Conservation (phyloP, 768 basidiomycete species). For the Tulasnella sp. region DNA sequence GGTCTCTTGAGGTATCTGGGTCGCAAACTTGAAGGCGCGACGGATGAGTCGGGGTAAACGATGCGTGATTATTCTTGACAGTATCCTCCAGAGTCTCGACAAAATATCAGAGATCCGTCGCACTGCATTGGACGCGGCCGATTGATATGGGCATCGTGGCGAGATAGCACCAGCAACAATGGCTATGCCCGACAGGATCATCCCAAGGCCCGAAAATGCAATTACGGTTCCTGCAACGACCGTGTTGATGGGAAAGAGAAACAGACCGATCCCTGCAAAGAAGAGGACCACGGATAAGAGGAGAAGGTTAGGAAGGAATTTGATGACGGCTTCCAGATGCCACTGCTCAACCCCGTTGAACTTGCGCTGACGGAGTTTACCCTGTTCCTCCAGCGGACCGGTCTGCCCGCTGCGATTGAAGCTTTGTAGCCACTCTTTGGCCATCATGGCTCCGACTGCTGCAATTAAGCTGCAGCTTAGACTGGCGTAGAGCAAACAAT, state of each 20-base stretch:
- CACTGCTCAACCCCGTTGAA: slow-evolving; percentile 11
- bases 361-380: neutral
- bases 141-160: neutral
- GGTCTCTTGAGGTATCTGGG: too few relatives aligned
- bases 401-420: slow-evolving; percentile 1
- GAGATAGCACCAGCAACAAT: neutral
- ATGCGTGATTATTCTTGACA: too few relatives aligned
- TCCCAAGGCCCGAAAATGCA: too few relatives aligned
- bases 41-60: too few relatives aligned
- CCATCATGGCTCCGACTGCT: too few relatives aligned
- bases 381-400: neutral
- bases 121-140: neutral
- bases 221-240: neutral
- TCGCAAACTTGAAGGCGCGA: too few relatives aligned
- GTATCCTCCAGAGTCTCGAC: too few relatives aligned
- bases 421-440: slow-evolving; percentile 18
- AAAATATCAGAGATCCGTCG: too few relatives aligned
- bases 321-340: neutral
- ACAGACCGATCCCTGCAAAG: neutral
- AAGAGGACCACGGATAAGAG: slow-evolving; percentile 4
- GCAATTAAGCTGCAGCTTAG: too few relatives aligned
- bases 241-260: slow-evolving; percentile 4
- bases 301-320: slow-evolving; percentile 4
- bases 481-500: too few relatives aligned
- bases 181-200: too few relatives aligned